These are phyloP conservation scores for Aureobasidium sp. DNA, from an alignment of 2,329 filamentous ascomycete species.

Conservation along the genomic window DNA sequence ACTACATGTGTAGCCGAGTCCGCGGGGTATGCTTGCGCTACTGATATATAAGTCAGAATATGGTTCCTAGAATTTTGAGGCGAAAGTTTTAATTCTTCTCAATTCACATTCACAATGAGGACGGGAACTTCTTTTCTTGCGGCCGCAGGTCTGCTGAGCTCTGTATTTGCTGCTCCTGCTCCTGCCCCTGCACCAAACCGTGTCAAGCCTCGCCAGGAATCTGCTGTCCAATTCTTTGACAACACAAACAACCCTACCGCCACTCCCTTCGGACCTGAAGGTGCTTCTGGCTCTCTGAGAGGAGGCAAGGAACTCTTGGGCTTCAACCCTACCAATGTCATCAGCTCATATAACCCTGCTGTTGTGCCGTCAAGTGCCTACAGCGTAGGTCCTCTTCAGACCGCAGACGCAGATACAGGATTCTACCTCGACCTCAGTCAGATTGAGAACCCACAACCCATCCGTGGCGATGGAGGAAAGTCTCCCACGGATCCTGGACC, in stretches of 20 bases:
- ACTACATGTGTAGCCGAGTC: not conserved
- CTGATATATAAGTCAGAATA: not conserved
- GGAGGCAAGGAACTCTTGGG: constrained; percentile 29
- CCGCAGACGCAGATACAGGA: constrained; percentile 31
- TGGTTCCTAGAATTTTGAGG: not conserved
- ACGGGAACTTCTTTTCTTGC: not conserved
- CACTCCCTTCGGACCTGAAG: constrained; percentile 26
- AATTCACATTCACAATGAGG: not conserved
- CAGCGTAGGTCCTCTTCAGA: constrained; percentile 32
- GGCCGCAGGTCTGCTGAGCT: constrained; percentile 4
- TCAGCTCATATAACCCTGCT: constrained; percentile 27
- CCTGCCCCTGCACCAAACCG: not conserved
- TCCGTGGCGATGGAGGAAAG: constrained; percentile 30
- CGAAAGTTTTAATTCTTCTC: not conserved
- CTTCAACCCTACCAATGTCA: constrained; percentile 28
- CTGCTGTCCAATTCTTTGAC: constrained; percentile 5
- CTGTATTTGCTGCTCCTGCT: constrained; percentile 13
- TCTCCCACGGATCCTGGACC: constrained; percentile 35
- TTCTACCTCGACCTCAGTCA: constrained; percentile 33
- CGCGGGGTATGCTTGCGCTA: constrained; percentile 5
- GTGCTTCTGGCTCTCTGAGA: constrained; percentile 31
- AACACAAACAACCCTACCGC: constrained; percentile 15
- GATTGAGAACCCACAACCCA: constrained; percentile 36
- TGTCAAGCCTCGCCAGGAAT: constrained; percentile 5
- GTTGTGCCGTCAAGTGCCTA: constrained; percentile 31